Evolutionary conservation across 768 basidiomycete species (phyloP).

Genomic region (Steccherinum ochraceum): DNA sequence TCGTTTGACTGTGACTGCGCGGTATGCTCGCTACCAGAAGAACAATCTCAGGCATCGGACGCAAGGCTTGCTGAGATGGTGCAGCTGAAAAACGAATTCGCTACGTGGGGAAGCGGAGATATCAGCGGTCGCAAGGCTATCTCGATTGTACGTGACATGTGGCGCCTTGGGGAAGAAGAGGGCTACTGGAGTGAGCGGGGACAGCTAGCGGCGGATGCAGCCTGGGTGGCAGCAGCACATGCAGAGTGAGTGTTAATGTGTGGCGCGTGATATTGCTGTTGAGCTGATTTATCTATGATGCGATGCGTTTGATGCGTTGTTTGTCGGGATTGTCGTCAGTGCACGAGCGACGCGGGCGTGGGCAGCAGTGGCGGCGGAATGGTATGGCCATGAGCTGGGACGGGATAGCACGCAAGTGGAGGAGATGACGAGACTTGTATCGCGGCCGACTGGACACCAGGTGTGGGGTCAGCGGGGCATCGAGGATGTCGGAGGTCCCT

Average conservation of each 20-base stretch:
- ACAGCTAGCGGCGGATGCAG: slow-evolving; percentile 53
- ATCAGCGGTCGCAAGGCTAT: slow-evolving; percentile 48
- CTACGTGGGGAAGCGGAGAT: slow-evolving; percentile 39
- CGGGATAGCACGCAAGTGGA: slow-evolving; percentile 41
- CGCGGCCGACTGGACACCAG: slow-evolving; percentile 34
- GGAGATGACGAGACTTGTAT: slow-evolving; percentile 30
- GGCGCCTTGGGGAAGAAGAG: slow-evolving; percentile 53
- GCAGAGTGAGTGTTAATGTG: slow-evolving; percentile 43
- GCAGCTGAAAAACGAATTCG: slow-evolving; percentile 36
- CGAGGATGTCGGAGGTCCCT: slow-evolving; percentile 14
- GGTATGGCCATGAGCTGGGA: slow-evolving; percentile 55
- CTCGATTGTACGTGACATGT: slow-evolving; percentile 41
- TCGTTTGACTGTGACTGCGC: slow-evolving; percentile 54
- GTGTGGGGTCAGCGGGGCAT: slow-evolving; percentile 38
- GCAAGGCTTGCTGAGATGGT: slow-evolving; percentile 39
- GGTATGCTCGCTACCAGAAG: slow-evolving; percentile 49
- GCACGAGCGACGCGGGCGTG: slow-evolving; percentile 39
- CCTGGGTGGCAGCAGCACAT: slow-evolving; percentile 54
- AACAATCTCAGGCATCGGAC: slow-evolving; percentile 46
- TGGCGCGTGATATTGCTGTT: neutral
- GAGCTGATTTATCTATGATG: neutral
- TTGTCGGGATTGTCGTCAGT: slow-evolving; percentile 28
- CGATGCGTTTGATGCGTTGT: neutral
- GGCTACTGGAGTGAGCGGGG: slow-evolving; percentile 65
- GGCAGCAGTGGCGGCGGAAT: slow-evolving; percentile 42